Percentiles rank a stretch among this genome's conserved stretches.
Conservation (phyloP, 331 rosid species). For the Malus hybrid region DNA sequence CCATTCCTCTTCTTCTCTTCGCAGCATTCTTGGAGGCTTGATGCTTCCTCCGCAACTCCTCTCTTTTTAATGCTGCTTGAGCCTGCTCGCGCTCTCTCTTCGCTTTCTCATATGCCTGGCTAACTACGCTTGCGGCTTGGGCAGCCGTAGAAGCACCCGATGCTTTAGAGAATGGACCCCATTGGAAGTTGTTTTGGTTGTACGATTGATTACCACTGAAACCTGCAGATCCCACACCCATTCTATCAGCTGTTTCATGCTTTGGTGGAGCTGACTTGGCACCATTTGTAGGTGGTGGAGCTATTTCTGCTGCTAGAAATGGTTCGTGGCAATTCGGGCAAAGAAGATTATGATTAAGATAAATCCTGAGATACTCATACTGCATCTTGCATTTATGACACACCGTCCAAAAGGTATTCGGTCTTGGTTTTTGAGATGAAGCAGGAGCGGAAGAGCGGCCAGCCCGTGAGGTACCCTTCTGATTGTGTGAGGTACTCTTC, state of each 20-base stretch:
- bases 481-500: conserved; percentile 10
- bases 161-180: conserved; percentile 27
- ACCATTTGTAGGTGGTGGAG: conserved; percentile 28
- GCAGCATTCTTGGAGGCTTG: conserved; percentile 22
- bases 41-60: conserved; percentile 27
- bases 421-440: conserved; percentile 15
- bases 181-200: conserved; percentile 23
- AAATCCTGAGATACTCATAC: conserved; percentile 34
- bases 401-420: conserved; percentile 35
- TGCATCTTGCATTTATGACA: conserved; percentile 40
- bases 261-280: conserved; percentile 17
- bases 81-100: conserved; percentile 35
- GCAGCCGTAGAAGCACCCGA: conserved; percentile 19
- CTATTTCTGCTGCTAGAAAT: conserved; percentile 28
- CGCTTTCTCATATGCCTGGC: conserved; percentile 35
- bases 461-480: conserved; percentile 14
- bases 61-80: conserved; percentile 23
- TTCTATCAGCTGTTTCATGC: background rate
- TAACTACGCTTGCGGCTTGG: conserved; percentile 37
- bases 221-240: conserved; percentile 12
- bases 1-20: conserved; percentile 23
- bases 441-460: conserved; percentile 17
- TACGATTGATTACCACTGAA: conserved; percentile 9
- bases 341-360: conserved; percentile 36
- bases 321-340: conserved; percentile 40